Conservation (phyloP, 2,329 filamentous ascomycete genomes). For the Claviceps humidiphila region DNA sequence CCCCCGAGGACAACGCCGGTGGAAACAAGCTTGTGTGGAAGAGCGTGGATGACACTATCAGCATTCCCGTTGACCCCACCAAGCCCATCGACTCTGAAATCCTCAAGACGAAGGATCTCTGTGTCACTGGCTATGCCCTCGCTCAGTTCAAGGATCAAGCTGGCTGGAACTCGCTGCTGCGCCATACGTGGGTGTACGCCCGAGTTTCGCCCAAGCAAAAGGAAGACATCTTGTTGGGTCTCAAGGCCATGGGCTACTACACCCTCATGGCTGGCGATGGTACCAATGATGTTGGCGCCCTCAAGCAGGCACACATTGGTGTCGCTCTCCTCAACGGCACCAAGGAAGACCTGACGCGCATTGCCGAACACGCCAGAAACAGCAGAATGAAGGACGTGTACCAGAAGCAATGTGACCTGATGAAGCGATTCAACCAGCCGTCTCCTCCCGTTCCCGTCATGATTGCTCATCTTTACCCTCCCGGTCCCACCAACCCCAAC, state of each 20-base stretch:
- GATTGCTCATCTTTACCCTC: constrained; percentile 90
- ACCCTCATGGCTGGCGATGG: constrained; percentile 98
- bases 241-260: constrained; percentile 94
- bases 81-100: constrained; percentile 72
- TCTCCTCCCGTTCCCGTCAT: constrained; percentile 79
- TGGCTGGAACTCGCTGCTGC: constrained; percentile 64
- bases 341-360: constrained; percentile 77
- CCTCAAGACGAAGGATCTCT: constrained; percentile 76
- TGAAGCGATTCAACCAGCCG: constrained; percentile 91
- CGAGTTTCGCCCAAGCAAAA: constrained; percentile 98
- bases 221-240: constrained; percentile 90
- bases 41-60: constrained; percentile 81
- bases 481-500: constrained; percentile 83
- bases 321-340: constrained; percentile 93
- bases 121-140: constrained; percentile 88
- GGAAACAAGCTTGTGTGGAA: constrained; percentile 83
- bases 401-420: constrained; percentile 84
- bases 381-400: constrained; percentile 98
- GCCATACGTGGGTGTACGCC: constrained; percentile 93
- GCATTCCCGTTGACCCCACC: constrained; percentile 72
- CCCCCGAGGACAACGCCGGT: constrained; percentile 75
- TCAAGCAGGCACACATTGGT: constrained; percentile 97
- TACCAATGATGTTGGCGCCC: constrained; percentile 91
- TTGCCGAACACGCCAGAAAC: constrained; percentile 84
- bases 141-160: constrained; percentile 73